Base-by-base conservation (phyloP, 2,329 filamentous ascomycete species). In the Colletotrichum sp. region DNA sequence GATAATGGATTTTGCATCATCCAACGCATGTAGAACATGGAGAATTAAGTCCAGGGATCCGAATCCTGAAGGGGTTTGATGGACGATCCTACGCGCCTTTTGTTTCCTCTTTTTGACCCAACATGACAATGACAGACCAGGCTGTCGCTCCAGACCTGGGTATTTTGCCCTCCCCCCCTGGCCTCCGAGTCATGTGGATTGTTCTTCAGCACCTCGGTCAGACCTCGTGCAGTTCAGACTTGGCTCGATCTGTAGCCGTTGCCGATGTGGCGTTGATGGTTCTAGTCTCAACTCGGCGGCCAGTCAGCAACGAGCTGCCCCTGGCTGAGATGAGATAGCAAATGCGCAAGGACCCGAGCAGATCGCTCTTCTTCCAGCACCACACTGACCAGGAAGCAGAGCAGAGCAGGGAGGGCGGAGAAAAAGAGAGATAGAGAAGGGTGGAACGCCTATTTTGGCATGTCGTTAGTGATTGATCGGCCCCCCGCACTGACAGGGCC, bases 401-500 rank as follows among this genome's bases (percentile, higher is more conserved):
- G 21, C 36, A 67, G 39, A 52, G 30, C 24, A 26, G 21, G 36
- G 32, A 57, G 16, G 30, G 18, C 18, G 9, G 59, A 24, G 18
- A 52, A 52, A 52, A 21, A 32, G 30, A 32, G 59, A 61, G 18
- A 61, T 32, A 61, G 59, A 32, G 18, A n/a, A 55, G 12, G 14
- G 7, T 26, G 55, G 28, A 43, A n/a, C 21, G 16, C 59, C 32
- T 34, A 7, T 64, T 70, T 57, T 59, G 43, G 59, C 67, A 70
- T 71, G 59, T 57, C 34, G 55, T 48, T 52, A 52, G 43, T 52
- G 43, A 21, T 52, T 68, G 39, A 30, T 72, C 57, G 21, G 14
- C 39, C 55, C 57, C 71, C 72, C 68, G 61, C 72, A 67, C 36
- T 67, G 72, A 59, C 73, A 68, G 69, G 69, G 32, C 43, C n/a